These are phyloP conservation scores for Dysphania ambrosioides DNA, from an alignment of 148 eudicot genomes.

Conservation along the genomic window DNA sequence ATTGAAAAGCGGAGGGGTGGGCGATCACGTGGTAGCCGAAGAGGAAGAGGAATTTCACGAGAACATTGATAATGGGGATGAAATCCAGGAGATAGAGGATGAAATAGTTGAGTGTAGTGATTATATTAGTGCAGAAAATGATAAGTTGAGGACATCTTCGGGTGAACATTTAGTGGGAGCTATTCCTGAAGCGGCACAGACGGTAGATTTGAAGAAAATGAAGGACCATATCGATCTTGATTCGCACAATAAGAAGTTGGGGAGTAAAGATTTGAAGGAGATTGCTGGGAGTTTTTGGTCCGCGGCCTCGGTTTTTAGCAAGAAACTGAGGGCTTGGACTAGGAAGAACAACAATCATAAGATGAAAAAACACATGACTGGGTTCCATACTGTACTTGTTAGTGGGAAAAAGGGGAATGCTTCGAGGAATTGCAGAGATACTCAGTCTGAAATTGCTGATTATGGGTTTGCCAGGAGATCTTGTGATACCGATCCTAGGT, in stretches of 20 bases:
- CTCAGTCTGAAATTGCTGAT: constrained; percentile 90
- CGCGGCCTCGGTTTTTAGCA: constrained; percentile 84
- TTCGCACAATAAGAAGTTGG: constrained; percentile 52
- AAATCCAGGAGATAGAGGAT: constrained; percentile 20
- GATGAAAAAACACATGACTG: constrained; percentile 30
- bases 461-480: constrained; percentile 89
- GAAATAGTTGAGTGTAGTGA: background rate
- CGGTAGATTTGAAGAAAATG: constrained; percentile 55
- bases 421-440: constrained; percentile 58
- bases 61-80: constrained; percentile 28
- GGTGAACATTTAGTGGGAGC: constrained; percentile 8
- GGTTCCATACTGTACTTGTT: constrained; percentile 20
- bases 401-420: constrained; percentile 44
- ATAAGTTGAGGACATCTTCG: background rate
- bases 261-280: constrained; percentile 45
- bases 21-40: constrained; percentile 5
- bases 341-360: constrained; percentile 51
- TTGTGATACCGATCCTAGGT: constrained; percentile 86
- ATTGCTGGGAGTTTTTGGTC: constrained; percentile 70
- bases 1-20: constrained; percentile 28
- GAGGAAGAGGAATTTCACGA: constrained; percentile 32
- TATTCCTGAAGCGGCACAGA: background rate
- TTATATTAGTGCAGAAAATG: too few relatives aligned
- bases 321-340: constrained; percentile 62
- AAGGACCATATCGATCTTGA: constrained; percentile 79